Base-by-base conservation (phyloP, 148 eudicot species). In the Rhododendron ferrugineum region DNA sequence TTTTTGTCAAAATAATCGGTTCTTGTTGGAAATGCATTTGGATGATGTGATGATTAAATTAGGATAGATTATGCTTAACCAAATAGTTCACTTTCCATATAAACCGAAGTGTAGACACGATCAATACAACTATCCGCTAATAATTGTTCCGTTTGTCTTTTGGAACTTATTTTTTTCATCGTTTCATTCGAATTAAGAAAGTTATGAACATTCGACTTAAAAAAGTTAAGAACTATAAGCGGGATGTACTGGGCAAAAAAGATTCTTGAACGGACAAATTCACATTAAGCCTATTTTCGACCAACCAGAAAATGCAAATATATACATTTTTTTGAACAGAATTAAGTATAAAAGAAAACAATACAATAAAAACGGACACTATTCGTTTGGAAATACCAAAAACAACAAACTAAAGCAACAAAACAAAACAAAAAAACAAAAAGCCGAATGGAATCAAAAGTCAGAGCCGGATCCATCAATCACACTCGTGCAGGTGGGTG, bases 241-340 rank as follows among this genome's bases (percentile, higher is more conserved):
- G 95, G 98, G 88, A 97, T 97, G 99, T 95, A 97, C 83, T 95
- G 99, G 99, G 99, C 99, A 3, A 97, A 97, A 85, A 95, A 97
- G 90, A 95, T 97, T 86, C 98, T 97, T 9, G 98, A 97, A 85
- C 95, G 99, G 99, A 97, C 99, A 60, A 94, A 85, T 82, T 92
- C 94, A 28, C 99, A 98, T 46, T 93, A 92, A 89, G 96, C 37
- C 95, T 97, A 32, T 32, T 32, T 32, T 32, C 34, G 34, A 32
- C 34, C 34, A 32, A 32, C 34, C 34, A 32, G 34, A 32, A 32
- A 32, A 32, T 32, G 34, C 34, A 32, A 1, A 32, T 32, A 32
- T 32, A 32, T n/a, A n/a, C n/a, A n/a, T n/a, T n/a, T n/a, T n/a
- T n/a, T n/a, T n/a, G n/a, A n/a, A n/a, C n/a, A n/a, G n/a, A n/a